Base-by-base conservation (phyloP, 2,329 filamentous ascomycete genomes). In the Ophiostoma quercus region DNA sequence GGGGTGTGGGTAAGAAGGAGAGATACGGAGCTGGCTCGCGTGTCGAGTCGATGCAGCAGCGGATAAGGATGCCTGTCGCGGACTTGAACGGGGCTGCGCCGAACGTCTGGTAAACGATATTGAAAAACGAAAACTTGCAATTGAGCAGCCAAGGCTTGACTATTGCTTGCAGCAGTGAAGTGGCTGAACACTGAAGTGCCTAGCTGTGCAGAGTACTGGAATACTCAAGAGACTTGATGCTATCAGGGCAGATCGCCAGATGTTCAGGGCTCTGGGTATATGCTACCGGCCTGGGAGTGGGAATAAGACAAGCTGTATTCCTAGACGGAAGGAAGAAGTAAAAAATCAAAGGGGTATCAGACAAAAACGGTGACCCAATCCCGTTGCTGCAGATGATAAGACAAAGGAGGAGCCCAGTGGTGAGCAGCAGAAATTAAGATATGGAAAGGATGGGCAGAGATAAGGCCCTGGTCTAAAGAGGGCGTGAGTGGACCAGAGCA, bases 351-450 rank as follows among this genome's bases (percentile, higher is more conserved):
- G 22, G 29, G 14, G 25, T 62, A 62, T 57, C 51, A 62, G 57
- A 65, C 34, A 60, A 5, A 65, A 37, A 54, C 37, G 65, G 57
- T 41, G 67, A 19, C 51, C 69, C 69, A 71, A 68, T 68, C 34
- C 62, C 25, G 41, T 47, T 37, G 69, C 12, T 41, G 69, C 67
- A 67, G 67, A 71, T 70, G 69, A 70, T 71, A 71, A 71, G 69
- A 62, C 60, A 63, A 67, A 51, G 16, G 37, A 57, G 43, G 67
- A 19, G 37, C 14, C 41, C 9, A 12, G 47, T 37, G 32, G 29
- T 47, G 57, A 32, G 43, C 34, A 16, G 32, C 16, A 47, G 43
- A 32, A 25, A 25, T 39, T 68, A 43, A 29, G 60, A 51, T 25
- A 41, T 29, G 41, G 37, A 54, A 34, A 39, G 25, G 43, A 67